Evolutionary conservation across 306 rosid genomes (phyloP).

Genomic region (Malus sylvestris): DNA sequence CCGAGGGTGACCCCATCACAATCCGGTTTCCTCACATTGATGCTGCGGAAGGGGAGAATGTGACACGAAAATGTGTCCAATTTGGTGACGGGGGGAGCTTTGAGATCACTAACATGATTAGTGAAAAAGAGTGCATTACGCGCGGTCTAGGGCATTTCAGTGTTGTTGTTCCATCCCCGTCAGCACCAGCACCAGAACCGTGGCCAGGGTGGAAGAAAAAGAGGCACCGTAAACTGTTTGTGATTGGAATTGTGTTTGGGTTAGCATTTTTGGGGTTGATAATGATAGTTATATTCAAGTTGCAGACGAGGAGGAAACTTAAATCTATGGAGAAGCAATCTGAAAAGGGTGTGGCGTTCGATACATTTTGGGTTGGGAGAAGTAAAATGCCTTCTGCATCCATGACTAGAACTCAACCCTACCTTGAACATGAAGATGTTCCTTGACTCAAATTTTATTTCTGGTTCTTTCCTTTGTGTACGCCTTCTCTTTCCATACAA

Average conservation of each 20-base stretch:
- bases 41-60: constrained; percentile 7
- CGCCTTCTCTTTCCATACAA: neutral
- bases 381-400: constrained; percentile 80
- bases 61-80: constrained; percentile 49
- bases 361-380: constrained; percentile 65
- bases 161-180: constrained; percentile 41
- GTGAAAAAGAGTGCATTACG: constrained; percentile 33
- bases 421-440: constrained; percentile 46
- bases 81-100: constrained; percentile 39
- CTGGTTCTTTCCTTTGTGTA: neutral
- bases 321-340: constrained; percentile 55
- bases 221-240: constrained; percentile 25
- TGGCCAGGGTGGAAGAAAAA: neutral
- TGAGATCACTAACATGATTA: constrained; percentile 42
- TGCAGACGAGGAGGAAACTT: constrained; percentile 30
- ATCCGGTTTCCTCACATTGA: constrained; percentile 29
- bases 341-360: constrained; percentile 51
- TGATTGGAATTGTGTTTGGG: constrained; percentile 35
- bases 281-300: constrained; percentile 19
- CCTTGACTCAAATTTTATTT: constrained; percentile 9
- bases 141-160: constrained; percentile 48
- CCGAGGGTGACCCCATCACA: constrained; percentile 35
- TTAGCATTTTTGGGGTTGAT: constrained; percentile 33
- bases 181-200: neutral
- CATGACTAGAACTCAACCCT: constrained; percentile 68